phyloP scores from a whole-genome alignment of 345 rosid species.

The Salix udensis region DNA sequence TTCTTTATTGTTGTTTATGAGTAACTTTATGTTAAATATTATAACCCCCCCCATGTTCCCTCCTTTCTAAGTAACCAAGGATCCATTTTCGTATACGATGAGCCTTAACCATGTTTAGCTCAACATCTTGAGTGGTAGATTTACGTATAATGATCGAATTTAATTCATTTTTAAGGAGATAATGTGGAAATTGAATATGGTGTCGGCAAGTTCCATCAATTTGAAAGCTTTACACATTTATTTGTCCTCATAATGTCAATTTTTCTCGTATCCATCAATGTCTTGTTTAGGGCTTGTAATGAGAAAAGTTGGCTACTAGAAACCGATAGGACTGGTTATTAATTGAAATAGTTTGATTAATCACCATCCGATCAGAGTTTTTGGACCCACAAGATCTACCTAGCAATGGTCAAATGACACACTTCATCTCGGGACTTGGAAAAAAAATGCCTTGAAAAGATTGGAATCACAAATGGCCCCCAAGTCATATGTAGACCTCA shows the following conservation, averaged over 20 bases:
- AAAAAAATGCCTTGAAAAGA: not conserved
- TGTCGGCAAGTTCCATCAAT: not conserved
- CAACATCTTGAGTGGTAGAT: too few relatives aligned
- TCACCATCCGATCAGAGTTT: not conserved
- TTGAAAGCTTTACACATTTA: not conserved
- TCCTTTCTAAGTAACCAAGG: not conserved
- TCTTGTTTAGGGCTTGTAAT: not conserved
- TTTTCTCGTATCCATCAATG: not conserved
- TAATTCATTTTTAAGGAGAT: not conserved
- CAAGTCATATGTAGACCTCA: too few relatives aligned
- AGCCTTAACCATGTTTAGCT: not conserved
- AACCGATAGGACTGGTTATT: not conserved
- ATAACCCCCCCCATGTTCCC: too few relatives aligned
- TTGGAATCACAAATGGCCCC: not conserved
- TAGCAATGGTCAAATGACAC: not conserved
- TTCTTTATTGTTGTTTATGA: too few relatives aligned
- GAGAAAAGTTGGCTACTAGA: not conserved
- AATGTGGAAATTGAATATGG: not conserved
- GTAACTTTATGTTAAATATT: too few relatives aligned
- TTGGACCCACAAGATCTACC: not conserved
- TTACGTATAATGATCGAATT: too few relatives aligned
- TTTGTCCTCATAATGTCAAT: too few relatives aligned
- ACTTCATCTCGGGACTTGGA: not conserved
- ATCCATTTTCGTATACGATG: not conserved
- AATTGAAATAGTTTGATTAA: not conserved